Conservation (phyloP, 139 green algal genomes). For the Coelastrella sp. region DNA sequence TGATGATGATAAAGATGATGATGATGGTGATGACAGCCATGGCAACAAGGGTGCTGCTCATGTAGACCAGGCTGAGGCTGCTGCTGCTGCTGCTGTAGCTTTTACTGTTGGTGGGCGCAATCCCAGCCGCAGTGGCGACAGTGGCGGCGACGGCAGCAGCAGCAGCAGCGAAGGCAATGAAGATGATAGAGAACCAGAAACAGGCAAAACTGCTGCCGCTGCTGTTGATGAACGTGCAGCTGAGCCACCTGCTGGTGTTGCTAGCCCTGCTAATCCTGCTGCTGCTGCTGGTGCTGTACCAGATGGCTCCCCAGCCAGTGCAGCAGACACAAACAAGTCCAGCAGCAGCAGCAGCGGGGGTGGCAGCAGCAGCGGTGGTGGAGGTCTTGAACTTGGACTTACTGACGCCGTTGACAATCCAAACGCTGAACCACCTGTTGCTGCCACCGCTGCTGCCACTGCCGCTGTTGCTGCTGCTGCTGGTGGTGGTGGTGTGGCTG, state of each 20-base stretch:
- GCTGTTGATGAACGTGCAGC: not conserved
- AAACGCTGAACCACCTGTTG: not conserved
- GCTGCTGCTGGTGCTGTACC: not conserved
- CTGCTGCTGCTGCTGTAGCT: not conserved
- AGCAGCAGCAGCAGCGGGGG: too few relatives aligned
- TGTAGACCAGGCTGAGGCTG: not conserved
- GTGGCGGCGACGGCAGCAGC: not conserved
- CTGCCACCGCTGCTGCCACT: not conserved
- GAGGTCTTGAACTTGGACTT: too few relatives aligned
- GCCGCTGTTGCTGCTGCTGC: not conserved
- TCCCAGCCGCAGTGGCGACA: not conserved
- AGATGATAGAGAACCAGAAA: not conserved
- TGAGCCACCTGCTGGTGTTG: constrained; percentile 7
- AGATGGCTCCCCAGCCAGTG: too few relatives aligned
- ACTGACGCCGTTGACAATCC: not conserved
- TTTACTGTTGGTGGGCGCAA: not conserved
- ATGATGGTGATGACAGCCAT: not conserved
- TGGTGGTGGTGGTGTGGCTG: not conserved
- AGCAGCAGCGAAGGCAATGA: not conserved
- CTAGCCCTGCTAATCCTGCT: not conserved
- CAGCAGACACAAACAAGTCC: too few relatives aligned
- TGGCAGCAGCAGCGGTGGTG: too few relatives aligned
- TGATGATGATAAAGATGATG: not conserved
- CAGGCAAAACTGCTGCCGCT: not conserved
- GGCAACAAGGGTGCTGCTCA: not conserved